A percentile compares a stretch with the other conserved stretches of the same genome.
These are phyloP conservation scores for Ascochyta clinopodiicola DNA, from an alignment of 2,329 filamentous ascomycete species.

Conservation along the genomic window DNA sequence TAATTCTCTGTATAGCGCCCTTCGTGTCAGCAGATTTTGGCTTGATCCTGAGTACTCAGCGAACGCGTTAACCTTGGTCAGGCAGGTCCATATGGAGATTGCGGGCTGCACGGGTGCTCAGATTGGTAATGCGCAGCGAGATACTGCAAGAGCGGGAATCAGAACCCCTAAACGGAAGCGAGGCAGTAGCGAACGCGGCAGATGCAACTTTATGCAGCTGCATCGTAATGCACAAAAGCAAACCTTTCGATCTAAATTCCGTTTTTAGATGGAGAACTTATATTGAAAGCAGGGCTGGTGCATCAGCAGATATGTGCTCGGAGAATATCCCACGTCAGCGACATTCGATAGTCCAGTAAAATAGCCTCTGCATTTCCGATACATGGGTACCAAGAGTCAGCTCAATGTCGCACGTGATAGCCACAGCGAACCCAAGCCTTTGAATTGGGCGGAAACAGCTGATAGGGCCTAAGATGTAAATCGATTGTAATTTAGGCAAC, in stretches of 20 bases:
- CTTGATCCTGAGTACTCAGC: background rate
- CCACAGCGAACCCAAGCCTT: background rate
- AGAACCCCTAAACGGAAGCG: background rate
- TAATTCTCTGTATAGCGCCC: slow-evolving; percentile 3
- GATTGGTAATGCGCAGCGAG: background rate
- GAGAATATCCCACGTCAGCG: slow-evolving; percentile 4
- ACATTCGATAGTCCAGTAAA: background rate
- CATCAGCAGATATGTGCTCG: background rate
- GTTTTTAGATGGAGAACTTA: too few relatives aligned
- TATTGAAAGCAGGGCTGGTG: too few relatives aligned
- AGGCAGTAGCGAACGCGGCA: background rate
- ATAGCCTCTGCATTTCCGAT: background rate
- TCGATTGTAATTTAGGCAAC: background rate
- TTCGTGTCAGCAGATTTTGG: slow-evolving; percentile 3
- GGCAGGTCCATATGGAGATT: slow-evolving; percentile 12
- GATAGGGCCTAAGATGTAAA: background rate
- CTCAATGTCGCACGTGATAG: slow-evolving; percentile 2
- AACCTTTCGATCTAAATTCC: background rate
- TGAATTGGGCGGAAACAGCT: background rate
- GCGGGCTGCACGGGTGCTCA: background rate
- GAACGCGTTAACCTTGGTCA: background rate
- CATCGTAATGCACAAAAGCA: background rate
- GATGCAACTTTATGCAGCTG: slow-evolving; percentile 2
- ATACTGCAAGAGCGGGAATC: background rate
- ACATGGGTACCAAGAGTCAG: background rate